Percentiles rank a stretch among this genome's conserved stretches.
Evolutionary conservation across 495 filamentous ascomycete genomes (phyloP).

Genomic region (Aspergillus steynii): DNA sequence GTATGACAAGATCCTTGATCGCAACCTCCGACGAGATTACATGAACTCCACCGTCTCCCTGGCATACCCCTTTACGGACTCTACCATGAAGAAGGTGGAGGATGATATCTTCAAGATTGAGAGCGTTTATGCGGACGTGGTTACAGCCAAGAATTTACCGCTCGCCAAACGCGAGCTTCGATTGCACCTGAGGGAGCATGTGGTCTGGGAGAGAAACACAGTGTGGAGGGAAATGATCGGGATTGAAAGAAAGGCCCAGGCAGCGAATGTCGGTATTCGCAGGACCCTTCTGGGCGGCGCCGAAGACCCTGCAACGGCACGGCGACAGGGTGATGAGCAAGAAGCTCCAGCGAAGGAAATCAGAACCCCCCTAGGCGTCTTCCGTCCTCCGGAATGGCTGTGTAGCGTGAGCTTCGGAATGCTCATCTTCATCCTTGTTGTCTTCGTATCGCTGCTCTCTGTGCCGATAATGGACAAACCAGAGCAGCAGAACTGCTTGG

Average conservation of each 20-base stretch:
- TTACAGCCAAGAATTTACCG: conserved; percentile 74
- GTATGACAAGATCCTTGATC: conserved; percentile 94
- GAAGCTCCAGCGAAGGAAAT: conserved; percentile 65
- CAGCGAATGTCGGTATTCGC: conserved; percentile 81
- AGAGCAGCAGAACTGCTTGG: conserved; percentile 95
- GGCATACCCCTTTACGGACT: conserved; percentile 72
- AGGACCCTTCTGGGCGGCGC: conserved; percentile 78
- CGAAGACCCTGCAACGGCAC: conserved; percentile 64
- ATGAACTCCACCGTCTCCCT: conserved; percentile 68
- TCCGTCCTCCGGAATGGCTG: conserved; percentile 77
- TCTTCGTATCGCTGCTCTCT: conserved; percentile 72
- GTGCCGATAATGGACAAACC: conserved; percentile 77
- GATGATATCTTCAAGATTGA: conserved; percentile 72
- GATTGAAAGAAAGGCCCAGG: conserved; percentile 93
- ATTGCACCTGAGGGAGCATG: conserved; percentile 91
- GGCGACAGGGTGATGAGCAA: conserved; percentile 82
- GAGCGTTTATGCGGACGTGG: conserved; percentile 73
- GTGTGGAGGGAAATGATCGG: conserved; percentile 99
- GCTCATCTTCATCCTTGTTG: conserved; percentile 64
- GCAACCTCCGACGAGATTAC: conserved; percentile 72
- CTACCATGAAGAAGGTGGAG: conserved; percentile 69
- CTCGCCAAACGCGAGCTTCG: conserved; percentile 81
- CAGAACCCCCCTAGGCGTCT: conserved; percentile 75
- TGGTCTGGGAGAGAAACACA: conserved; percentile 98
- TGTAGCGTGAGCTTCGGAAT: conserved; percentile 77